A percentile compares a stretch with the other conserved stretches of the same genome.
These are phyloP conservation scores for Hyphodiscus sp. DNA, from an alignment of 2,329 filamentous ascomycete species.

Conservation along the genomic window DNA sequence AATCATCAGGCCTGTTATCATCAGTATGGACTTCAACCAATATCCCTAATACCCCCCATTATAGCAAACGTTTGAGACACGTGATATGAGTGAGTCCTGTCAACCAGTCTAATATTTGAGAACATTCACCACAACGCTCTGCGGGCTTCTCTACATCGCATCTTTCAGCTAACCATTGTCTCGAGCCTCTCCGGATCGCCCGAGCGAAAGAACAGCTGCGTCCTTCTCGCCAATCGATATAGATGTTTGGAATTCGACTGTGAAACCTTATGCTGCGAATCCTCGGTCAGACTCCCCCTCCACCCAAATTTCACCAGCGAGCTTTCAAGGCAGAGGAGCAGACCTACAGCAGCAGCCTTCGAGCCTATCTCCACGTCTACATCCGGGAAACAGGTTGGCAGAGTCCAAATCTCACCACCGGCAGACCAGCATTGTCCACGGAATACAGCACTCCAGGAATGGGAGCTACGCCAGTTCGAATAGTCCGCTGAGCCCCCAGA, in stretches of 20 bases:
- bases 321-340: conserved; percentile 8
- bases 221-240: conserved; percentile 22
- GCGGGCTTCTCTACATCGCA: neutral
- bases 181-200: conserved; percentile 22
- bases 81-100: neutral
- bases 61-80: neutral
- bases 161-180: conserved; percentile 18
- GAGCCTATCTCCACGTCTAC: conserved; percentile 25
- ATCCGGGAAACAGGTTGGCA: conserved; percentile 33
- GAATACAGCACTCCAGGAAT: conserved; percentile 86
- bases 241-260: conserved; percentile 25
- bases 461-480: conserved; percentile 76
- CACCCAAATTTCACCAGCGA: conserved; percentile 15
- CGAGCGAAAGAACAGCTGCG: conserved; percentile 22
- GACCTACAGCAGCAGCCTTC: conserved; percentile 20
- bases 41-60: neutral
- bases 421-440: conserved; percentile 95
- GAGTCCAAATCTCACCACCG: conserved; percentile 68
- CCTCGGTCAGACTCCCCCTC: conserved; percentile 21
- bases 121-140: neutral
- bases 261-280: conserved; percentile 23
- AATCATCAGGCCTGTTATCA: neutral
- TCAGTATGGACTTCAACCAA: conserved; percentile 1
- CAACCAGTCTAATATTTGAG: neutral
- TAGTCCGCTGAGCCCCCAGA: conserved; percentile 82